Evolutionary conservation across 768 basidiomycete species (phyloP).

Genomic region (Mycena haematopus): DNA sequence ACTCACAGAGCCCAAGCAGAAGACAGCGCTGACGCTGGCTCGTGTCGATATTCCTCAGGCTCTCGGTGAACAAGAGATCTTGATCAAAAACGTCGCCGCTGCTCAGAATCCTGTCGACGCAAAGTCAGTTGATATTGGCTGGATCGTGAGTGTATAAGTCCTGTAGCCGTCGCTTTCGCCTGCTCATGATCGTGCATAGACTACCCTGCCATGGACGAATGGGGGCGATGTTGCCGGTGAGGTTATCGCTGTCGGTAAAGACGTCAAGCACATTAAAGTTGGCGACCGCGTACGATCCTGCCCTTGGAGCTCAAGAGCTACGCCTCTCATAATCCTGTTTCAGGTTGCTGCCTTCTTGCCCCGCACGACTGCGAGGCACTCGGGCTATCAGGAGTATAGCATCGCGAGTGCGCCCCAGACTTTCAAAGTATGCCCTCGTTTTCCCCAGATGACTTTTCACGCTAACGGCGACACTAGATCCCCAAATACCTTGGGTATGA

Average conservation of each 20-base stretch:
- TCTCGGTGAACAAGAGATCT: constrained; percentile 15
- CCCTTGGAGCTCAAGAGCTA: constrained; percentile 18
- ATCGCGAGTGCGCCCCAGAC: constrained; percentile 19
- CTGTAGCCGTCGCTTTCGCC: constrained; percentile 14
- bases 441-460: constrained; percentile 12
- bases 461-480: no score
- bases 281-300: constrained; percentile 22
- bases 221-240: constrained; percentile 19
- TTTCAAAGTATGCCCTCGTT: constrained; percentile 19
- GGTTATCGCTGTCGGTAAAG: constrained; percentile 20
- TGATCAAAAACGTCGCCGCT: constrained; percentile 17
- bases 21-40: constrained; percentile 18
- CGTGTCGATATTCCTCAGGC: constrained; percentile 19
- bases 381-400: constrained; percentile 19
- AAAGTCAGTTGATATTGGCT: constrained; percentile 16
- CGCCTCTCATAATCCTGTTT: constrained; percentile 17
- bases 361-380: constrained; percentile 20
- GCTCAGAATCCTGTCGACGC: constrained; percentile 22
- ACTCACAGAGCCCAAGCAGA: constrained; percentile 19
- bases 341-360: constrained; percentile 18
- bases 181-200: constrained; percentile 15
- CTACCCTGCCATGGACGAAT: constrained; percentile 16
- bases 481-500: constrained; percentile 16
- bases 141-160: constrained; percentile 11
- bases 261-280: constrained; percentile 17